Base-by-base conservation (phyloP, 2,329 filamentous ascomycete species). In the Trichophyton schoenleinii region DNA sequence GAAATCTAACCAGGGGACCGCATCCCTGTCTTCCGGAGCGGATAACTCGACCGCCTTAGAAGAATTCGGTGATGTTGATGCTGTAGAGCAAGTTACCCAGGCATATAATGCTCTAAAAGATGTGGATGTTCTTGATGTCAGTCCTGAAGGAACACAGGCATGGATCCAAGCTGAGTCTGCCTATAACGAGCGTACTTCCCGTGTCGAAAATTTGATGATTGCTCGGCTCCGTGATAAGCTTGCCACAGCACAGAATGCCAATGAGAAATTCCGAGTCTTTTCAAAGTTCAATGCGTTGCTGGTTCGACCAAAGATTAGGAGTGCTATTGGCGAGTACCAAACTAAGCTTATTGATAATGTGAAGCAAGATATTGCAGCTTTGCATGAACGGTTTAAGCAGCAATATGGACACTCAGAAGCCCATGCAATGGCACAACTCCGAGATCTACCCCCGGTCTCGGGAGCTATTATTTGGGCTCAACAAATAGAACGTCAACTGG, bases 271-370 rank as follows among this genome's bases (percentile, higher is more conserved):
- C 74, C 88, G 95, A 60, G 94, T 99, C 64, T 99, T 99, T 73
- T 97, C 94, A 60, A 97, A 97, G 72, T 99, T 99, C 82, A 99
- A 99, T 72, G 94, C 94, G 1, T 85, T 99, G 34, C 95, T 99
- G 68, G 92, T 99, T 61, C 86, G 94, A 63, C 94, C 94, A n/a
- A 99, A 99, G 80, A 97, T 99, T 76, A 87, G 94, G 66, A 91
- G 95, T 67, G 95, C 94, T 61, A 99, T 99, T 70, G 89, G 91
- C 49, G 92, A 99, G 76, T 99, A 99, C 72, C 94, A 99, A 74
- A 94, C 92, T 3, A 91, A 96, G 74, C 85, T 99, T 38, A 96
- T 99, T 72, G 91, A 96, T 69, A 96, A 95, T 68, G 94, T 99
- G 69, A 97, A 97, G 73, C 87, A 91, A 70, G 95, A 96, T 70